A percentile compares a stretch with the other conserved stretches of the same genome.
phyloP scores from a whole-genome alignment of 192 early-diverging fungal species.

The Coemansia sp. region DNA sequence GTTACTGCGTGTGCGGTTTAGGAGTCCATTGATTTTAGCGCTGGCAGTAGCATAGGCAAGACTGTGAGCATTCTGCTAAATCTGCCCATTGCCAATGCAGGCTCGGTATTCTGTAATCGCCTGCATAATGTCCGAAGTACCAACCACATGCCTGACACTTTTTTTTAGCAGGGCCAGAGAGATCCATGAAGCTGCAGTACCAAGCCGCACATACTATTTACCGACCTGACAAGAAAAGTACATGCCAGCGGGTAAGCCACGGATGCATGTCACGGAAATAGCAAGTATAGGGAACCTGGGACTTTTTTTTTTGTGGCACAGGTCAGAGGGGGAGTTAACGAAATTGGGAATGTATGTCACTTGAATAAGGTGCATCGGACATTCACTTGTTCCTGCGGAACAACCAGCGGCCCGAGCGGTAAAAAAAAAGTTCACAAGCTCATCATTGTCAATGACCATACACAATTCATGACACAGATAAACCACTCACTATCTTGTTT shows the following conservation, averaged over 20 bases:
- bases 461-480: background rate
- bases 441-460: no score
- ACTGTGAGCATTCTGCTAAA: no score
- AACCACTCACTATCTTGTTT: slow-evolving; percentile 4
- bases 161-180: no score
- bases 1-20: background rate
- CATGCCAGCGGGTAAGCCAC: slow-evolving; percentile 15
- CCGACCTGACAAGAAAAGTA: slow-evolving; percentile 12
- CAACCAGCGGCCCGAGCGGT: slow-evolving; percentile 6
- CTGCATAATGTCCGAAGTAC: no score
- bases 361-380: no score
- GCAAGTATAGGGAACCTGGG: background rate
- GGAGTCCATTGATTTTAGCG: background rate
- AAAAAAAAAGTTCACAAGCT: slow-evolving; percentile 6
- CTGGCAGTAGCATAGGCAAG: background rate
- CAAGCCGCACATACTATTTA: slow-evolving; percentile 23
- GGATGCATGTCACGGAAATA: slow-evolving; percentile 26
- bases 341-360: no score
- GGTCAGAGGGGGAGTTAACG: no score
- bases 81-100: no score
- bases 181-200: slow-evolving; percentile 13
- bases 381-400: slow-evolving; percentile 1
- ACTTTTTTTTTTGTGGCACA: no score
- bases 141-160: no score
- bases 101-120: no score